Conservation (phyloP, 1,284 basidiomycete genomes). For the Vanrija humicola region DNA sequence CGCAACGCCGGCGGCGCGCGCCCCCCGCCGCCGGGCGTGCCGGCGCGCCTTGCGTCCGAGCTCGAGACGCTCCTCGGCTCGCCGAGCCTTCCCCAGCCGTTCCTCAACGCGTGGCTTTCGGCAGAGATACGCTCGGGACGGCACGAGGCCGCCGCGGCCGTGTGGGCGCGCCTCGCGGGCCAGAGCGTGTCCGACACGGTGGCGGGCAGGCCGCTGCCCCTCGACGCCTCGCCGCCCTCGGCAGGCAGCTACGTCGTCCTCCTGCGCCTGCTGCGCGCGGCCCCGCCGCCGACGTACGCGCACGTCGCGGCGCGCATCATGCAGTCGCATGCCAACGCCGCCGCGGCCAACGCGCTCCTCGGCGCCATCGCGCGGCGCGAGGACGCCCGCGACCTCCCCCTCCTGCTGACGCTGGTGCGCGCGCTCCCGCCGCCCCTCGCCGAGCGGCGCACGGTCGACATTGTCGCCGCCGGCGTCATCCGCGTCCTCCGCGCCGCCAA, state of each 20-base stretch:
- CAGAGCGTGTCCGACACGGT: not conserved
- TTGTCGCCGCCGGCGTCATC: slow-evolving; percentile 4
- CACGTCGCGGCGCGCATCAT: not conserved
- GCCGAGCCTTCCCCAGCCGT: slow-evolving; percentile 4
- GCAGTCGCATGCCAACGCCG: not conserved
- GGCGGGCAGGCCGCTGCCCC: not conserved
- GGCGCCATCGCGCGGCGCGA: not conserved
- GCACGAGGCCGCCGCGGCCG: not conserved
- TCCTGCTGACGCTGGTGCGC: not conserved
- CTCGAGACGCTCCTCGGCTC: slow-evolving; percentile 8
- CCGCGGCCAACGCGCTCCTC: not conserved
- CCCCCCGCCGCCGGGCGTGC: not conserved
- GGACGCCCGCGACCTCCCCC: slow-evolving; percentile 5
- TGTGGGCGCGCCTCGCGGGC: not conserved
- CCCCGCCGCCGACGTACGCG: not conserved
- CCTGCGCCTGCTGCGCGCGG: not conserved
- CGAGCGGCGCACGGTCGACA: slow-evolving; percentile 4
- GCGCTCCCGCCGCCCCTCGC: not conserved
- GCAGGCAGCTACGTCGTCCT: not conserved
- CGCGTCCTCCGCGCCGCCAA: not conserved
- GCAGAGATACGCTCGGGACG: slow-evolving; percentile 10
- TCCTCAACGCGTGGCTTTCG: slow-evolving; percentile 26
- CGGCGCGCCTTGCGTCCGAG: slow-evolving; percentile 15
- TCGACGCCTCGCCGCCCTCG: not conserved
- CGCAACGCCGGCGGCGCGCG: not conserved